A percentile compares a stretch with the other conserved stretches of the same genome.
phyloP scores from a whole-genome alignment of 108 stramenopile genomes.

The Epithemia pelagica region DNA sequence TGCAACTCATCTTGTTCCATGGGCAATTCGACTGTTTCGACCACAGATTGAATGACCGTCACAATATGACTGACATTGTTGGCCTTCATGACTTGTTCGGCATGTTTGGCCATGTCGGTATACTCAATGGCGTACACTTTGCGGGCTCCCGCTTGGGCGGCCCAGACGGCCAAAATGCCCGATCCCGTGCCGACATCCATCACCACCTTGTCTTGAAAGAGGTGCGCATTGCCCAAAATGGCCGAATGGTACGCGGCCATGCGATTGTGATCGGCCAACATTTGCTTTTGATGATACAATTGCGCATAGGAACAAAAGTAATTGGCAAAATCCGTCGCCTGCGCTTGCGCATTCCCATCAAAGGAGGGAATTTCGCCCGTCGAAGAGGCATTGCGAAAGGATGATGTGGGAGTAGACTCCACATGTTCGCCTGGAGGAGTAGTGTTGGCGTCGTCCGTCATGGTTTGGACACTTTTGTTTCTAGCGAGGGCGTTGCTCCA shows the following conservation, averaged over 20 bases:
- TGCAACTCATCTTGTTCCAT: constrained; percentile 58
- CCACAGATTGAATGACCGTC: constrained; percentile 93
- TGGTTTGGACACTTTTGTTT: no score
- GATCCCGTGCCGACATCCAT: constrained; percentile 98
- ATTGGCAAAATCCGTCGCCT: constrained; percentile 90
- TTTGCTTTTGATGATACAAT: constrained; percentile 98
- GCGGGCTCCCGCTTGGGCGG: constrained; percentile 92
- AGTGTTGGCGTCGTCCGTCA: no score
- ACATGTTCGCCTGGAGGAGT: no score
- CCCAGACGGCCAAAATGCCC: constrained; percentile 97
- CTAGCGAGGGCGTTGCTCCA: no score
- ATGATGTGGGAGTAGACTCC: no score
- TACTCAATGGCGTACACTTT: constrained; percentile 94
- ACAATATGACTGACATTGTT: constrained; percentile 92
- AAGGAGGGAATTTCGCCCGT: constrained; percentile 75
- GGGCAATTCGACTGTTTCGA: constrained; percentile 80
- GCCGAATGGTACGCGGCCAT: constrained; percentile 96
- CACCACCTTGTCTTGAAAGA: constrained; percentile 95
- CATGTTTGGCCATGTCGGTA: constrained; percentile 97
- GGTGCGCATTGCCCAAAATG: constrained; percentile 86
- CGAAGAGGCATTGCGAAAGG: constrained; percentile 53
- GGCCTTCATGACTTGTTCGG: constrained; percentile 79
- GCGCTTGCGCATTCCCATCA: constrained; percentile 72
- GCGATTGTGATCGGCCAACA: constrained; percentile 96
- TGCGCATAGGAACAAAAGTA: constrained; percentile 94